Base-by-base conservation (phyloP, 768 basidiomycete genomes). In the Tricholoma hemisulphureum region DNA sequence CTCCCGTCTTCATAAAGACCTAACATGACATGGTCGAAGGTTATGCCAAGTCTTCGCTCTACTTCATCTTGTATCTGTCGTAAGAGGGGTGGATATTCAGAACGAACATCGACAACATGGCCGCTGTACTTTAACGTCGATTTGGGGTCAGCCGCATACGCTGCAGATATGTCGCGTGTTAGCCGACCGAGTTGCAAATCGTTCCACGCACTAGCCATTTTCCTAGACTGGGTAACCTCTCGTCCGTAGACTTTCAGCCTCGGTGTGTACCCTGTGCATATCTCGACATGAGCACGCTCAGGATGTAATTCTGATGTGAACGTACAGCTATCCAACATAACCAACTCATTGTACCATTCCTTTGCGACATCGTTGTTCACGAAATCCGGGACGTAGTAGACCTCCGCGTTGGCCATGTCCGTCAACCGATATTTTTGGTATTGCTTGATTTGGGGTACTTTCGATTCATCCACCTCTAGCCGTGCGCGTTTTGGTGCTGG, bases 11-110 rank as follows among this genome's bases (percentile, higher is more conserved):
- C 68, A 50, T 72, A 72, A 1, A 68, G 51, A 41, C 71, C 71
- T 45, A 72, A 41, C 64, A 72, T 59, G 50, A 72, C 71, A 48
- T 72, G 71, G 49, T 72, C 71, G 57, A 72, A 72, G 20, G 52
- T 64, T 13, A 72, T 66, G 0, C 71, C 68, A 1, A 72, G 64
- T 13, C 57, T 51, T 16, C 64, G 58, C 43, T 72, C 71, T 0
- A 72, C 71, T 26, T 64, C 58, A 43, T 68, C 63, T 53, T 72
- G 71, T 28, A 71, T 71, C n/a, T 58, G 55, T 6, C 68, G 63
- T 1, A 72, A 62, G n/a, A 69, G 49, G 16, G 59, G 60, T 2
- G 71, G 71, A 37, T 72, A 72, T 28, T 65, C 58, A 51, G 69
- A 71, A 2, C 64, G 62, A 65, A 72, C 66, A 52, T 68, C 64